These are phyloP conservation scores for Toxicodendron radicans DNA, from an alignment of 345 rosid genomes.

Conservation along the genomic window DNA sequence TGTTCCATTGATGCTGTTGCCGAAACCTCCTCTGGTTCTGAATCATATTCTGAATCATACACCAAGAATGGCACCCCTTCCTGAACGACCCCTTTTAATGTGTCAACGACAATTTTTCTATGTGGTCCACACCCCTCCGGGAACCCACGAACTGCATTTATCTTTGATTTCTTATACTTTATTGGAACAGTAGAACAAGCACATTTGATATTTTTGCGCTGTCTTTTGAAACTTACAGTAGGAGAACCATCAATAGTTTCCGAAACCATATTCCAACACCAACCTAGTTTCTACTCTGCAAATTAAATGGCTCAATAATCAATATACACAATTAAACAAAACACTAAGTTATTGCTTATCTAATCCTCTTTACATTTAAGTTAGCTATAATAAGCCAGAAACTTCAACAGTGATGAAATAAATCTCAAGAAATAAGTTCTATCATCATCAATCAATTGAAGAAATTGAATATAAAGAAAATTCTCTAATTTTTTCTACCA, in stretches of 20 bases:
- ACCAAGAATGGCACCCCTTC: neutral
- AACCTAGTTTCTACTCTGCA: neutral
- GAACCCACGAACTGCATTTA: slow-evolving; percentile 2
- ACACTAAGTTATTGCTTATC: neutral
- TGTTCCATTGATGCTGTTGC: slow-evolving; percentile 1
- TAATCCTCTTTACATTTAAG: neutral
- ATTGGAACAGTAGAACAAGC: neutral
- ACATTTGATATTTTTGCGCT: neutral
- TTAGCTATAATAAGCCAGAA: neutral
- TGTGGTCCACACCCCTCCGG: slow-evolving; percentile 2
- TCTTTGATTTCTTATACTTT: neutral
- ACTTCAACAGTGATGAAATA: neutral
- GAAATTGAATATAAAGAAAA: neutral
- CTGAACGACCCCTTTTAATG: neutral
- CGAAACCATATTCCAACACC: neutral
- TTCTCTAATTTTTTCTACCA: too few relatives aligned
- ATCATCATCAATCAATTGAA: neutral
- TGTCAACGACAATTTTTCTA: neutral
- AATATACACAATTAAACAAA: neutral
- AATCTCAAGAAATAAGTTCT: neutral
- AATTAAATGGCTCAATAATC: neutral
- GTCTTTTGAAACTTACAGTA: neutral
- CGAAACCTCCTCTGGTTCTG: neutral
- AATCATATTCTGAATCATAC: neutral
- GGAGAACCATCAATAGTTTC: slow-evolving; percentile 5